Conservation (phyloP, 495 filamentous ascomycete genomes). For the Xylaria acuta region DNA sequence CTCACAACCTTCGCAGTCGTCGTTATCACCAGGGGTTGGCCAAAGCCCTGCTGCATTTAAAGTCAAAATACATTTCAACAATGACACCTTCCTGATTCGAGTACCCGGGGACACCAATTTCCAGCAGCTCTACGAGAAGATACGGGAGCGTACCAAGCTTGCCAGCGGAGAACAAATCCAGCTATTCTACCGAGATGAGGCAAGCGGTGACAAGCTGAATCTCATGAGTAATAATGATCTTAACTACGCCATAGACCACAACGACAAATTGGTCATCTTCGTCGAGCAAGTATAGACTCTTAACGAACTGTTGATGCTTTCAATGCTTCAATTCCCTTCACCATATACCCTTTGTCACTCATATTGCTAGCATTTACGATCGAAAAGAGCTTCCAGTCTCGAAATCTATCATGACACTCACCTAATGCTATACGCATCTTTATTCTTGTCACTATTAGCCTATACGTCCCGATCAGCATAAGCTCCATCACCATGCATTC, state of each 20-base stretch:
- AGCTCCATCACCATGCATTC: background rate
- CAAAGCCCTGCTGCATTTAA: constrained; percentile 65
- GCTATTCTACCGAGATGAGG: constrained; percentile 87
- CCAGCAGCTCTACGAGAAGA: constrained; percentile 79
- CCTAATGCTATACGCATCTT: background rate
- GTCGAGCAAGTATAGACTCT: constrained; percentile 58
- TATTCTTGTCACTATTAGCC: constrained; percentile 12
- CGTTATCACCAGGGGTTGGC: constrained; percentile 56
- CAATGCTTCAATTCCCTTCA: constrained; percentile 31
- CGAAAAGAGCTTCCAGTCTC: constrained; percentile 24
- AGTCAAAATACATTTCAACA: constrained; percentile 91
- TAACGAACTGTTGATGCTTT: constrained; percentile 26
- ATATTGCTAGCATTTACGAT: constrained; percentile 37
- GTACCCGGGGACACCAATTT: constrained; percentile 81
- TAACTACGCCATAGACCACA: constrained; percentile 77
- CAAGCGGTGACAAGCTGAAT: constrained; percentile 72
- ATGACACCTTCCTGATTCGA: constrained; percentile 89
- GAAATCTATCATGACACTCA: constrained; percentile 18
- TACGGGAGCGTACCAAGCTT: constrained; percentile 78
- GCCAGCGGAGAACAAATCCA: constrained; percentile 66
- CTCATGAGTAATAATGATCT: constrained; percentile 82
- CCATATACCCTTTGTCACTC: constrained; percentile 39
- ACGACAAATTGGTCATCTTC: constrained; percentile 84
- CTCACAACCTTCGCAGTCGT: constrained; percentile 70
- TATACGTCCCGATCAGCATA: background rate